phyloP scores from a whole-genome alignment of 1,284 basidiomycete genomes.

The Apiotrichum veenhuisii region DNA sequence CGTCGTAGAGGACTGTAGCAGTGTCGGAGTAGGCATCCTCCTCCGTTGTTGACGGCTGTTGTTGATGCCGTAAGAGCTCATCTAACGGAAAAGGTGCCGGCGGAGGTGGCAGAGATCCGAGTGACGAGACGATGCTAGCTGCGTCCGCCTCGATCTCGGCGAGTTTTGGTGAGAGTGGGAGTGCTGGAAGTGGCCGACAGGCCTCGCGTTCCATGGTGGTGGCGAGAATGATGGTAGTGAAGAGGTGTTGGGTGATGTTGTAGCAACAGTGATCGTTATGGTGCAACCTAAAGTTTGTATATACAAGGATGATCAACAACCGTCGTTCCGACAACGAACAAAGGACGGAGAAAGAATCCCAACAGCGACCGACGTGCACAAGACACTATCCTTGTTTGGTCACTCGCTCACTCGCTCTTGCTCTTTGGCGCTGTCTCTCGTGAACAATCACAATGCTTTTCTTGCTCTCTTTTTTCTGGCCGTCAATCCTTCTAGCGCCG shows the following conservation, averaged over 20 bases:
- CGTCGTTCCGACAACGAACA: no score
- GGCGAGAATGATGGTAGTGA: not conserved
- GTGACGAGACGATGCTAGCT: not conserved
- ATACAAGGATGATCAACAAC: no score
- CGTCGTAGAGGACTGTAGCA: not conserved
- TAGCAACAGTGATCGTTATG: not conserved
- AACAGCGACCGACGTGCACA: no score
- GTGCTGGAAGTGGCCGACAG: not conserved
- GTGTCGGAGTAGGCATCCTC: not conserved
- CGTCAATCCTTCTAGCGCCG: no score
- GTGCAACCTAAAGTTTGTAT: no score
- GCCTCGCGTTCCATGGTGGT: constrained; percentile 2
- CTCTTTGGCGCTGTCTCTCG: no score
- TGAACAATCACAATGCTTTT: no score
- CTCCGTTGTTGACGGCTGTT: not conserved
- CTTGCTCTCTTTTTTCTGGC: no score
- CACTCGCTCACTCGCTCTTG: no score
- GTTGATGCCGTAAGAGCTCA: not conserved
- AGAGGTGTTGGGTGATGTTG: not conserved
- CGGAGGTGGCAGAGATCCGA: not conserved
- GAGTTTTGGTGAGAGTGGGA: not conserved
- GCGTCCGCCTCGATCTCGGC: not conserved
- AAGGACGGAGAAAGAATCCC: no score
- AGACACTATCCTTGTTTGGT: no score
- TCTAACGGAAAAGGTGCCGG: not conserved